Evolutionary conservation across 2,329 filamentous ascomycete genomes (phyloP), one percentile per base, ranked within the genome.

Genomic region (Exophiala spinifera): DNA sequence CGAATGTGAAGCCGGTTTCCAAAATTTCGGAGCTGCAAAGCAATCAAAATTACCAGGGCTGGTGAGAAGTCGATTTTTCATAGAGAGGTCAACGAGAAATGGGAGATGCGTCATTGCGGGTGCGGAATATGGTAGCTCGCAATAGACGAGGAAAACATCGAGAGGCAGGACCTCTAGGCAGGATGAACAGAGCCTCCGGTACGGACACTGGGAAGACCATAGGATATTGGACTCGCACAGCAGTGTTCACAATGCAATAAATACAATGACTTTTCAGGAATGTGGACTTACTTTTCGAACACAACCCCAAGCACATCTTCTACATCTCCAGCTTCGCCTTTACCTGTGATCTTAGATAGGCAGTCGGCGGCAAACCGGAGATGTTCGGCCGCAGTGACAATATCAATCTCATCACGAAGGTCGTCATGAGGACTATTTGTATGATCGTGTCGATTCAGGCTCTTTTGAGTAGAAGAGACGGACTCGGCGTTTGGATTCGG

Each of bases 241-340:
- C n/a, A n/a, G n/a, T n/a, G n/a, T n/a, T n/a, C n/a, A n/a, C n/a
- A 31, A 7, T 31, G 28, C 28, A 31, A 31, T 31, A n/a, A n/a
- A n/a, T 10, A 31, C 28, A 33, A 43, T 51, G 37, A 46, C 47
- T 43, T 48, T 40, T n/a, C 46, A 50, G 15, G 39, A 42, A 39
- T 47, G 51, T 48, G 37, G 33, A 82, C 83, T 78, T 75, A 95
- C 89, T 95, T 97, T 71, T 97, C 92, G 74, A 99, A 99, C 3
- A 99, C 91, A 19, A 99, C 91, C 0, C 94, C 94, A 42, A 99
- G 74, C 6, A 99, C 89, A 67, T 97, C 94, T 69, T 99, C 92
- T 14, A 97, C 90, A 70, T 97, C 92, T 2, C 91, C 61, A 37
- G 81, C 82, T 64, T 91, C 89, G 1, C 91, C 91, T 51, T 83